phyloP scores from a whole-genome alignment of 2,329 filamentous ascomycete species.

The Alternaria tenuissima region DNA sequence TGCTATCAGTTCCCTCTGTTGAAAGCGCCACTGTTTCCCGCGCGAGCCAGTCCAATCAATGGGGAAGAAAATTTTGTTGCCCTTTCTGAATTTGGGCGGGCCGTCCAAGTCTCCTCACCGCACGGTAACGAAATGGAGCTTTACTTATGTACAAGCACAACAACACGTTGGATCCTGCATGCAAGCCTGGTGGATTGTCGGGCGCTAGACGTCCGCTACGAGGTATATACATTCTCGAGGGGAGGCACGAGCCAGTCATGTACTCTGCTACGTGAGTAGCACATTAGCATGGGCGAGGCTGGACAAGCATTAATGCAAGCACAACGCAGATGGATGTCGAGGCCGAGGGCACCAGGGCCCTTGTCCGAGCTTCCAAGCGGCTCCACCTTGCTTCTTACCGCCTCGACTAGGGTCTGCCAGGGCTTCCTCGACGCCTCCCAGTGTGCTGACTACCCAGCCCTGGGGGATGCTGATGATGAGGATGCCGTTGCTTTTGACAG shows the following conservation, averaged over 20 bases:
- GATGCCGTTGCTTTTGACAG: not conserved
- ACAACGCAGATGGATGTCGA: constrained; percentile 13
- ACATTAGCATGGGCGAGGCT: constrained; percentile 8
- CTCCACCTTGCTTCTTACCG: constrained; percentile 22
- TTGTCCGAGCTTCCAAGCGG: constrained; percentile 11
- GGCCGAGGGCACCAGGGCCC: constrained; percentile 8
- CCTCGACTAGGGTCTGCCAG: constrained; percentile 13
- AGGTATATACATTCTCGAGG: constrained; percentile 9
- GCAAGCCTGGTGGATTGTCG: constrained; percentile 17
- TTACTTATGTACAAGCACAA: constrained; percentile 23
- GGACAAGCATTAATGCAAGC: constrained; percentile 19
- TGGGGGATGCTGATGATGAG: not conserved
- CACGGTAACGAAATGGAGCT: constrained; percentile 22
- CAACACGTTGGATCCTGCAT: constrained; percentile 19
- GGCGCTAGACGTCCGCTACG: constrained; percentile 17
- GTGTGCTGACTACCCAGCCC: not conserved
- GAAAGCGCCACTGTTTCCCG: constrained; percentile 17
- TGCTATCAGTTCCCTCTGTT: constrained; percentile 28
- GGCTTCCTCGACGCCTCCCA: constrained; percentile 1
- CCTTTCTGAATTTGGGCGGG: constrained; percentile 23
- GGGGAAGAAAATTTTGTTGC: constrained; percentile 18
- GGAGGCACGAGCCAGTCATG: constrained; percentile 19
- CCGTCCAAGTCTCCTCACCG: constrained; percentile 19
- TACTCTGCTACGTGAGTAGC: constrained; percentile 14
- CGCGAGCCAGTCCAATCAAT: constrained; percentile 17